Conservation (phyloP, 192 early-diverging fungal species). For the Rhizophagus sp. region DNA sequence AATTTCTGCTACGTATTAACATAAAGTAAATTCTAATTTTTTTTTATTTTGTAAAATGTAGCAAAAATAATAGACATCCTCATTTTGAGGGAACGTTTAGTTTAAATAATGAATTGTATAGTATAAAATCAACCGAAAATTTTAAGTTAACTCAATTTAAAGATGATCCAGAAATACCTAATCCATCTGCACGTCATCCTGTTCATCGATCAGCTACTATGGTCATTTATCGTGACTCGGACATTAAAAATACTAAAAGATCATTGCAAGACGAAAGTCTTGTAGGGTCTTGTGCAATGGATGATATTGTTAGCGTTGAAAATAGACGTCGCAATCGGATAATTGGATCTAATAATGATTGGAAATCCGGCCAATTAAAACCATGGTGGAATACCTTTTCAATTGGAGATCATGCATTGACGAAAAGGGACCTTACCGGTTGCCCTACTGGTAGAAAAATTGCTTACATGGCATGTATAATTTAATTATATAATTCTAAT, state of each 20-base stretch:
- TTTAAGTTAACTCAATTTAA: background rate
- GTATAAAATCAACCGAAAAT: constrained; percentile 22
- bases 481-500: background rate
- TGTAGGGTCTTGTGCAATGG: background rate
- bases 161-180: constrained; percentile 21
- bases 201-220: constrained; percentile 9
- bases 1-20: background rate
- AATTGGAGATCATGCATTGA: background rate
- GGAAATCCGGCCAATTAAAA: background rate
- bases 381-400: background rate
- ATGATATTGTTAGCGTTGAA: background rate
- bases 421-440: constrained; percentile 27
- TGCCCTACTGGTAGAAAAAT: constrained; percentile 41
- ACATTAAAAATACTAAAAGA: constrained; percentile 10
- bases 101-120: background rate
- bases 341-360: background rate
- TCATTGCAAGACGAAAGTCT: background rate
- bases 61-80: background rate
- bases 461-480: constrained; percentile 39
- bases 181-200: constrained; percentile 2
- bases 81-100: constrained; percentile 17
- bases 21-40: background rate
- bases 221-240: constrained; percentile 25
- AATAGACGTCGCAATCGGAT: background rate
- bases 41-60: background rate